Evolutionary conservation across 139 green algal species (phyloP).

Genomic region (Chlamydomonas schloesseri): DNA sequence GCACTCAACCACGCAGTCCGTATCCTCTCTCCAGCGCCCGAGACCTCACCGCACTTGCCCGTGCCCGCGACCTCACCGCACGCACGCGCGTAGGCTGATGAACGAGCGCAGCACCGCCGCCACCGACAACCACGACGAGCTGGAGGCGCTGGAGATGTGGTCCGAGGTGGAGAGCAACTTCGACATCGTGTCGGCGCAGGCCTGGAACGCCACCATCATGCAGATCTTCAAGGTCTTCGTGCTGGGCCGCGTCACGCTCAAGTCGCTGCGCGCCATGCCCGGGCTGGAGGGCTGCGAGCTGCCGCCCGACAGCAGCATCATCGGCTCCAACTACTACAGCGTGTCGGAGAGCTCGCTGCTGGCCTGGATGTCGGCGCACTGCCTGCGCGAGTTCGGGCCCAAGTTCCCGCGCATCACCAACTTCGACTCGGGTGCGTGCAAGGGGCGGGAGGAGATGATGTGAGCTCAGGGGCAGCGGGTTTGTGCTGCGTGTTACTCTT

Average conservation of each 20-base stretch:
- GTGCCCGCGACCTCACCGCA: no score
- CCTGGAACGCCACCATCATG: conserved; percentile 70
- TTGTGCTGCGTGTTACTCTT: no score
- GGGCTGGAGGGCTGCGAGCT: conserved; percentile 34
- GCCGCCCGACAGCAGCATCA: conserved; percentile 55
- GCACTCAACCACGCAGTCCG: no score
- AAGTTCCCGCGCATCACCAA: conserved; percentile 54
- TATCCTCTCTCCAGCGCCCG: no score
- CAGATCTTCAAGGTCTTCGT: conserved; percentile 81
- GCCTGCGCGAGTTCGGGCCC: conserved; percentile 56
- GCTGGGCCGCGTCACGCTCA: conserved; percentile 72
- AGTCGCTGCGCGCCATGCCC: conserved; percentile 64
- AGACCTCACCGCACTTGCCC: no score
- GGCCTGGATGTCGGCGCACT: conserved; percentile 71
- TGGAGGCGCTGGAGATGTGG: conserved; percentile 66
- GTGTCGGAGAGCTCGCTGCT: conserved; percentile 76
- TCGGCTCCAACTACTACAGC: conserved; percentile 76
- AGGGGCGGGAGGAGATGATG: no score
- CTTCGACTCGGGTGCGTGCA: conserved; percentile 41
- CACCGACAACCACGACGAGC: conserved; percentile 56
- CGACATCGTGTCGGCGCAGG: conserved; percentile 56
- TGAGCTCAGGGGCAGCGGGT: no score
- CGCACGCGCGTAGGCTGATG: conserved; percentile 54
- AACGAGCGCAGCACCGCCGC: conserved; percentile 55
- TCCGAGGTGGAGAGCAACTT: conserved; percentile 73